These are phyloP conservation scores for Neonothopanus nambi DNA, from an alignment of 1,284 basidiomycete genomes.

Conservation along the genomic window DNA sequence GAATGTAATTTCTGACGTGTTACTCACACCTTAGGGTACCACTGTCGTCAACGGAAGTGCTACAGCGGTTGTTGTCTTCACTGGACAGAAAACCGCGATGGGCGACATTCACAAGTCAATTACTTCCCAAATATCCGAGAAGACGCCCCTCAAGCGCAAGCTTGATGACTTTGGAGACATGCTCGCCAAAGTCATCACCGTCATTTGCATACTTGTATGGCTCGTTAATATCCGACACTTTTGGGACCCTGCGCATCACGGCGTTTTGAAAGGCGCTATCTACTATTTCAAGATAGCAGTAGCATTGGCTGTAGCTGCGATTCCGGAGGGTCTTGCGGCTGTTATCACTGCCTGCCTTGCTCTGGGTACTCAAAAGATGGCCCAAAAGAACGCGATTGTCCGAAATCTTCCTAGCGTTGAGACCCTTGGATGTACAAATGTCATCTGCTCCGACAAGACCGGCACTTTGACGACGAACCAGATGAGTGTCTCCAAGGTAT, in stretches of 20 bases:
- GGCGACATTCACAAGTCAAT: conserved; percentile 96
- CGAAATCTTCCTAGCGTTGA: conserved; percentile 95
- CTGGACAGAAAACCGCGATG: conserved; percentile 85
- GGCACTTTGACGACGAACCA: conserved; percentile 95
- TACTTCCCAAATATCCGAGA: conserved; percentile 84
- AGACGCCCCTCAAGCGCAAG: conserved; percentile 94
- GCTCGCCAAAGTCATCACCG: conserved; percentile 93
- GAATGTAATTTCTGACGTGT: background rate
- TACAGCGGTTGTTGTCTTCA: conserved; percentile 82
- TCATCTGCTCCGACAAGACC: conserved; percentile 97
- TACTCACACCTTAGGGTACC: conserved; percentile 63
- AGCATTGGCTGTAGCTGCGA: conserved; percentile 92
- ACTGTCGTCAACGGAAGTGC: conserved; percentile 91
- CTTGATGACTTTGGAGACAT: conserved; percentile 95
- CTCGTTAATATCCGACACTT: conserved; percentile 94
- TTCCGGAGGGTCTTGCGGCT: conserved; percentile 93
- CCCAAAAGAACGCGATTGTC: conserved; percentile 95
- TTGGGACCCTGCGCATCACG: conserved; percentile 88
- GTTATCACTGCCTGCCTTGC: conserved; percentile 97
- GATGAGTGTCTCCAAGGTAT: conserved; percentile 86
- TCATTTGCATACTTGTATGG: conserved; percentile 96
- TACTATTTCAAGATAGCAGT: conserved; percentile 99
- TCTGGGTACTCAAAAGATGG: conserved; percentile 96
- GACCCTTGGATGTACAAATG: conserved; percentile 93
- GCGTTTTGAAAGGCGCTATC: conserved; percentile 87